Conservation (phyloP, 768 basidiomycete species). For the Asterophora parasitica region DNA sequence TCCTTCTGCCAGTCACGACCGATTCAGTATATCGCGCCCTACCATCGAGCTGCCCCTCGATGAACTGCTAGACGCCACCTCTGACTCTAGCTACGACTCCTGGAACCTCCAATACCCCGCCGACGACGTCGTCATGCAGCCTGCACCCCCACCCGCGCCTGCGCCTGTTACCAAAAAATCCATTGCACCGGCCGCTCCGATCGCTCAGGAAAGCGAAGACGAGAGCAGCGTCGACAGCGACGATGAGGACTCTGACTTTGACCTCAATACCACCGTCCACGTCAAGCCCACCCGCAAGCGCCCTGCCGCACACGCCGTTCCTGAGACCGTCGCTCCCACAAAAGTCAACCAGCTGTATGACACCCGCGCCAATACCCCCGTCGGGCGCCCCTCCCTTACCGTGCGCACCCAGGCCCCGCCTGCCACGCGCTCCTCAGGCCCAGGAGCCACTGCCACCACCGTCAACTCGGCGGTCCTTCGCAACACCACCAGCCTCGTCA, state of each 20-base stretch:
- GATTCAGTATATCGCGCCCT: conserved; percentile 64
- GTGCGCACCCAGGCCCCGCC: conserved; percentile 49
- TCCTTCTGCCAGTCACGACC: conserved; percentile 39
- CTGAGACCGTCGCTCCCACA: conserved; percentile 54
- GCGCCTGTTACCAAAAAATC: conserved; percentile 13
- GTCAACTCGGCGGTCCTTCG: conserved; percentile 42
- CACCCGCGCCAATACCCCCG: conserved; percentile 41
- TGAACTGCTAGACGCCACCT: conserved; percentile 54
- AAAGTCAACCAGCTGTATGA: conserved; percentile 53
- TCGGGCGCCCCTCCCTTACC: conserved; percentile 53
- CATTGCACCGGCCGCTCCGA: conserved; percentile 9
- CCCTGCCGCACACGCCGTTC: conserved; percentile 34
- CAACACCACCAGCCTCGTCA: conserved; percentile 17
- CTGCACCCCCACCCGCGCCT: conserved; percentile 12
- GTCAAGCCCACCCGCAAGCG: conserved; percentile 16
- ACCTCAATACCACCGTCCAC: conserved; percentile 27
- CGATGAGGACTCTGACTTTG: conserved; percentile 32
- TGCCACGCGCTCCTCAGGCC: conserved; percentile 51
- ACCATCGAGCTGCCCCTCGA: conserved; percentile 87
- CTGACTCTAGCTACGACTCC: conserved; percentile 18
- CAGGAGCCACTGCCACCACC: conserved; percentile 61
- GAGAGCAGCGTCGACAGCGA: conserved; percentile 29
- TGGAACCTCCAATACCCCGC: conserved; percentile 13
- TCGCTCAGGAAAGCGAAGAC: conserved; percentile 28
- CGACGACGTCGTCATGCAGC: conserved; percentile 28